phyloP scores from a whole-genome alignment of 2,329 filamentous ascomycete species.

The Fonsecaea erecta region DNA sequence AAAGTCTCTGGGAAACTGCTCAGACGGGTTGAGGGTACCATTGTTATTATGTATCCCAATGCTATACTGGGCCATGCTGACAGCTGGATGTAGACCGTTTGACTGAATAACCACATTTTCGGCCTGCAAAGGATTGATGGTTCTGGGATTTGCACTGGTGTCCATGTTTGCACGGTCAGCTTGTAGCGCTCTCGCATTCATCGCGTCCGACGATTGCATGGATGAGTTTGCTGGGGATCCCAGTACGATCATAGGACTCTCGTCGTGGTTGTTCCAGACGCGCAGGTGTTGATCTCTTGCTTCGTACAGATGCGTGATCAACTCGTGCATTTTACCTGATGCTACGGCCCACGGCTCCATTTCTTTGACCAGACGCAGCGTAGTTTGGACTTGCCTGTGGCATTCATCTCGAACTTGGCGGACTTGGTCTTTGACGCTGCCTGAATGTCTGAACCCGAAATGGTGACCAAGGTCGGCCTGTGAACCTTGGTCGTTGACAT shows the following conservation, averaged over 20 bases:
- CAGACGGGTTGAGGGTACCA: not conserved
- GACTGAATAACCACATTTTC: not conserved
- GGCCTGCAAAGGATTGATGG: not conserved
- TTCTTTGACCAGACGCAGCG: slow-evolving; percentile 21
- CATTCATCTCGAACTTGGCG: slow-evolving; percentile 23
- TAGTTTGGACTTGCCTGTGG: slow-evolving; percentile 18
- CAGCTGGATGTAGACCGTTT: not conserved
- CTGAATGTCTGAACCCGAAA: slow-evolving; percentile 1
- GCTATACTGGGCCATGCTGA: not conserved
- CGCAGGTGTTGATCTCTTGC: slow-evolving; percentile 19
- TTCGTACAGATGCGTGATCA: slow-evolving; percentile 18
- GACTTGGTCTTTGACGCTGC: slow-evolving; percentile 5
- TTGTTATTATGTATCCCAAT: not conserved
- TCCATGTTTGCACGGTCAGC: not conserved
- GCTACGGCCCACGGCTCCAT: slow-evolving; percentile 26
- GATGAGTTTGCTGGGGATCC: slow-evolving; percentile 12
- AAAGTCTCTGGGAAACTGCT: slow-evolving; percentile 17
- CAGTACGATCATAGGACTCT: slow-evolving; percentile 17
- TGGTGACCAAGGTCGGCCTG: not conserved
- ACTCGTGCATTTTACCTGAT: slow-evolving; percentile 20
- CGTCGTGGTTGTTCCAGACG: slow-evolving; percentile 26
- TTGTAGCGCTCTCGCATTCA: not conserved
- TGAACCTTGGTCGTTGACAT: not conserved
- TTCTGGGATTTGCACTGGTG: not conserved
- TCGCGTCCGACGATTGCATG: not conserved